These are phyloP conservation scores for Pterocarpus macrocarpus DNA, from an alignment of 306 rosid species.

Conservation along the genomic window DNA sequence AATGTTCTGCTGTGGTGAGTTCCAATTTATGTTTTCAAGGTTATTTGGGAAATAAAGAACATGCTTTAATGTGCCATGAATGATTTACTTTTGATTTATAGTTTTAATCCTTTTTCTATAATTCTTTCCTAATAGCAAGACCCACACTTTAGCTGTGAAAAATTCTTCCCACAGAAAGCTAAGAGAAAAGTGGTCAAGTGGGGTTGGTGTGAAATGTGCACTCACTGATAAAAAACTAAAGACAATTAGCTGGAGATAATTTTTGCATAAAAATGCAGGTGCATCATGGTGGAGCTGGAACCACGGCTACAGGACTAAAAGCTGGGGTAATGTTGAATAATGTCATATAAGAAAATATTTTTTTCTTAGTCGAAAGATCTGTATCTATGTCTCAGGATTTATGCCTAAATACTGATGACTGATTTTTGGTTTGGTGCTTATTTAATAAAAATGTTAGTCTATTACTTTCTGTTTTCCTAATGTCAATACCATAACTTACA, in stretches of 20 bases:
- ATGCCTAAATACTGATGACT: neutral
- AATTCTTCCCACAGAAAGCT: neutral
- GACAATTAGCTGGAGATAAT: conserved; percentile 10
- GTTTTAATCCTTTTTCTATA: neutral
- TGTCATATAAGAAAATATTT: neutral
- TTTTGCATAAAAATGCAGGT: conserved; percentile 66
- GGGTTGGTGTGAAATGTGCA: neutral
- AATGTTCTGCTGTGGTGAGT: conserved; percentile 90
- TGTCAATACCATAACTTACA: conserved; percentile 47
- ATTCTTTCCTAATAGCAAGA: neutral
- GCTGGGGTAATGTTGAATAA: conserved; percentile 75
- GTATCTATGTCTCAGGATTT: conserved; percentile 10
- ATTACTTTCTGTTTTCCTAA: conserved; percentile 32
- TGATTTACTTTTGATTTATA: conserved; percentile 3
- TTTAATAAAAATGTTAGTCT: neutral
- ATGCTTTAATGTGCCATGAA: neutral
- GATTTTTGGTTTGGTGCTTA: neutral
- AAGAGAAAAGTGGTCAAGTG: neutral
- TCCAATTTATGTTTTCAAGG: conserved; percentile 14
- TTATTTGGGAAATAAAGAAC: neutral
- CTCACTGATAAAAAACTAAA: neutral
- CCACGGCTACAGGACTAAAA: conserved; percentile 87
- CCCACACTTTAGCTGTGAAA: neutral
- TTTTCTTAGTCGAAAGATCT: neutral
- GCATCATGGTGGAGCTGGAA: conserved; percentile 97